Percentiles rank a stretch among this genome's conserved stretches.
phyloP scores from a whole-genome alignment of 2,329 filamentous ascomycete species.

The Madurella mycetomatis region DNA sequence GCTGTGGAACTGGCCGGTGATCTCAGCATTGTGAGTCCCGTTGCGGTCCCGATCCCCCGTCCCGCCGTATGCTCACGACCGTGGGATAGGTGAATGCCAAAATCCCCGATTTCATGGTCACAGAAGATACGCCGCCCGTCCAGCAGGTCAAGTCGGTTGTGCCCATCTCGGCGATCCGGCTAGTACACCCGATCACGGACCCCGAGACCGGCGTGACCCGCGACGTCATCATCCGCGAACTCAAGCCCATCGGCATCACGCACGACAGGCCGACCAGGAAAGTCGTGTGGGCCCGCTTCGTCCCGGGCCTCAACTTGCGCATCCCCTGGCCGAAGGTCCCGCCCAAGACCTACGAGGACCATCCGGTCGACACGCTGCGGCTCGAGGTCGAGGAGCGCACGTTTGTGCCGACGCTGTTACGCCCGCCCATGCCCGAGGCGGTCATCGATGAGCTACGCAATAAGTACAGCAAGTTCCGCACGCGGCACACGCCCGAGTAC shows the following conservation, averaged over 20 bases:
- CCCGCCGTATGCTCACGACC: not conserved
- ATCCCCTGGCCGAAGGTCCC: slow-evolving; percentile 71
- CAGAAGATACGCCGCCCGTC: slow-evolving; percentile 34
- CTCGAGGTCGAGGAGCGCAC: slow-evolving; percentile 70
- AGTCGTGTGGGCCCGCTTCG: slow-evolving; percentile 52
- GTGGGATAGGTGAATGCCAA: slow-evolving; percentile 35
- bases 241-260: slow-evolving; percentile 51
- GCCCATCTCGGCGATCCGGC: slow-evolving; percentile 67
- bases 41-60: not conserved
- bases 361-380: slow-evolving; percentile 67
- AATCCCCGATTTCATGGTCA: slow-evolving; percentile 38
- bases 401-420: slow-evolving; percentile 72
- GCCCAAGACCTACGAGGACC: slow-evolving; percentile 47
- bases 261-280: slow-evolving; percentile 47
- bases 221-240: slow-evolving; percentile 73
- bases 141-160: slow-evolving; percentile 52
- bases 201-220: slow-evolving; percentile 57
- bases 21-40: slow-evolving; percentile 54
- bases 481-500: slow-evolving; percentile 72
- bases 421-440: slow-evolving; percentile 70
- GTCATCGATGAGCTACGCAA: slow-evolving; percentile 83
- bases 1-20: slow-evolving; percentile 58
- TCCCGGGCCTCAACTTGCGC: slow-evolving; percentile 65
- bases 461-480: slow-evolving; percentile 77
- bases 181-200: slow-evolving; percentile 72